Evolutionary conservation across 805 yeast genomes (phyloP), one percentile per base, ranked within the genome.

Genomic region (Cyberlindnera sargentensis): DNA sequence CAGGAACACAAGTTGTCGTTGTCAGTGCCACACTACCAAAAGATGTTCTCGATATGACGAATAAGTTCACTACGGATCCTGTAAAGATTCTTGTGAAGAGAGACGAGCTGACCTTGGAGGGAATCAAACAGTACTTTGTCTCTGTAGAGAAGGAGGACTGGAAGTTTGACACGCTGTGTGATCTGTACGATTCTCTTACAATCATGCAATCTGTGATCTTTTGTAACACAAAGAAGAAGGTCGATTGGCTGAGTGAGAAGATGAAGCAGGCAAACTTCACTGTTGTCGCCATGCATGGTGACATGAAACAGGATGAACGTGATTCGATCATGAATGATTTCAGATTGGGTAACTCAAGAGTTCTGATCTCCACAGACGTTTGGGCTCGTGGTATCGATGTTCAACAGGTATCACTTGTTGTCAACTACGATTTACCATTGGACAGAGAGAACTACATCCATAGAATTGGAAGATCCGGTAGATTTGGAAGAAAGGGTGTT

Each of bases 361-460:
- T 93, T 40, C 73, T 93, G 64, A 93, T 93, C 62, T 84, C 97
- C 54, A 93, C 99, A 35, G 99, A 93, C 68, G 84, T 93, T 59
- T 85, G 91, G 83, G 99, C 99, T 40, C 78, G 99, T 69, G 99
- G 99, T 63, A 93, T 91, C 53, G 99, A 91, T 68, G 98, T 91
- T 48, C 99, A 91, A 72, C 98, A 91, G 64, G 96, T 91, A 39
- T 90, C 97, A 9, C 70, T 91, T 54, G 99, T 91, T 47, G 87
- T 91, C 61, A 91, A 91, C 76, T 91, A 86, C 70, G 99, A 91
- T 67, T 71, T 91, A 65, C 98, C 99, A 44, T 66, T 78, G 51
- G 89, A 93, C 75, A 81, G 83, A 63, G 98, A 91, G 68, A 91
- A 91, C 76, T 91, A 91, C 67, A 82, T 91, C 61, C 99, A 91